Evolutionary conservation across 2,329 filamentous ascomycete species (phyloP), one percentile per base, ranked within the genome.

Genomic region (Fusarium praegraminearum): DNA sequence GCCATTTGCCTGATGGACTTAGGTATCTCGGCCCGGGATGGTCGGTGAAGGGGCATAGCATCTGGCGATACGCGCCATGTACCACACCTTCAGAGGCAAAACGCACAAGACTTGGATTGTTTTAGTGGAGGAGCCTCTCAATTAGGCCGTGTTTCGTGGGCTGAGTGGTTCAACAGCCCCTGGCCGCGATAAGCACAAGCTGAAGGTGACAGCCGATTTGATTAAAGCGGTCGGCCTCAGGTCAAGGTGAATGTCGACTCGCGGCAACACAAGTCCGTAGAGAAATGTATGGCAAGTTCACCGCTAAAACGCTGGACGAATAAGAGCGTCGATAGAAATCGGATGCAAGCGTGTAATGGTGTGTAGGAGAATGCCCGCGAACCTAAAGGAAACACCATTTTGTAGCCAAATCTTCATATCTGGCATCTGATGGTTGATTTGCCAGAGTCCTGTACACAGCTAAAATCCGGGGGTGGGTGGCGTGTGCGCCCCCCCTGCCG

Each of bases 221-320:
- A 60, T 64, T 44, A 50, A 28, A 56, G 50, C 43, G 35, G 58
- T 60, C 36, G 36, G 36, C 36, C 36, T n/a, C 36, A 38, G 36
- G n/a, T 20, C 36, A 38, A 38, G 18, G 36, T 18, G 18, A 38
- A 38, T 20, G 36, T 38, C 51, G 57, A 68, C 45, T 58, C 62
- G 54, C 55, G 45, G 57, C 57, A 60, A 56, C 62, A 70, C 63
- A 71, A 41, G 63, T 47, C 54, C 50, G 49, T 54, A 56, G 33
- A 62, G 35, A 55, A 36, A 46, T 60, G 38, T 57, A 35, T 46
- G 51, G 62, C 40, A 60, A 54, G 44, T 71, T 67, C 72, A 74
- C 72, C 72, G 72, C 72, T 57, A 71, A 57, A 73, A 62, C 20
- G 35, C 44, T 55, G 36, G 33, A 24, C 72, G 67, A 74, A 74